Base-by-base conservation (phyloP, 345 rosid genomes). In the Pugionium dolabratum region DNA sequence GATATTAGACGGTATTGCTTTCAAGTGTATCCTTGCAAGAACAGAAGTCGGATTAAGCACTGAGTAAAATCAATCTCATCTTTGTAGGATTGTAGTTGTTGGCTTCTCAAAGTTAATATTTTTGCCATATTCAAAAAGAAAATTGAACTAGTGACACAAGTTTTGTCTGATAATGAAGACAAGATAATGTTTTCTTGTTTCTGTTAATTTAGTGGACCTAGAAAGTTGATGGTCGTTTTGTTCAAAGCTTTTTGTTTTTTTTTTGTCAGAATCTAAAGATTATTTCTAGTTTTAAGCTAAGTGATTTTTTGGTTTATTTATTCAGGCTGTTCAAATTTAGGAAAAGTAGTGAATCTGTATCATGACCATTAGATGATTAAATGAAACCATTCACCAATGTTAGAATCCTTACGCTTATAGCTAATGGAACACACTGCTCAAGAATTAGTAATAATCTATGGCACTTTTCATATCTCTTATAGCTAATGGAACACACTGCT, bases 401-500 rank as follows among this genome's bases (percentile, higher is more conserved):
- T 59, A 32, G 36, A 41, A 26, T 69, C 58, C 49, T 47, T 31
- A 6, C 55, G 18, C 45, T 54, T 28, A 4, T 0, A 0, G 8
- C 18, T 9, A 54, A 27, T 43, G n/a, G 6, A 6, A 9, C 44
- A 33, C 10, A 18, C 18, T 27, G 4, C 43, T 10, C 2, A 5
- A 25, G 6, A 18, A 18, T 5, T 54, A 11, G 37, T n/a, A 42
- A n/a, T 59, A 29, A 26, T 40, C 43, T 11, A 35, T 54, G 41
- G 47, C 50, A 37, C 4, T 62, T 45, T 62, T 29, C 29, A 5
- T 36, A 3, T 61, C 2, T 37, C 29, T 26, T 27, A 36, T 35
- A 45, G 49, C 56, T 18, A 59, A 28, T 33, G 61, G 47, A 4
- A 27, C 18, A 68, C 59, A 39, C 51, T 48, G 49, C 41, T 41